These are phyloP conservation scores for Tilletia setariae DNA, from an alignment of 1,284 basidiomycete species.

Conservation along the genomic window DNA sequence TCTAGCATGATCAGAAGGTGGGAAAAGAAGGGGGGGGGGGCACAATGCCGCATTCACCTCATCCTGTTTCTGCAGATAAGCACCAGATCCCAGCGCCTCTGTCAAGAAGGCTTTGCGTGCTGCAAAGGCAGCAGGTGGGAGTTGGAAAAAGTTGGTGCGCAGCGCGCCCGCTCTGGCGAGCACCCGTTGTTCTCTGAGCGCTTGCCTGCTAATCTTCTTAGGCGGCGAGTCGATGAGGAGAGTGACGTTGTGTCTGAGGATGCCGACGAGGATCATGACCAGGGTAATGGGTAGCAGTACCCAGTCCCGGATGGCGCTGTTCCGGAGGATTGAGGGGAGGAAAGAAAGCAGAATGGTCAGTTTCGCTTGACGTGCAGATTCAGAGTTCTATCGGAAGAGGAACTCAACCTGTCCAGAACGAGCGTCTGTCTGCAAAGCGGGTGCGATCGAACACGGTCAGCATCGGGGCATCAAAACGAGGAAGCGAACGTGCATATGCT, in stretches of 20 bases:
- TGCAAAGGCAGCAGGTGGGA: conserved; percentile 40
- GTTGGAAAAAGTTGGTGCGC: conserved; percentile 39
- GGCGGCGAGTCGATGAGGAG: conserved; percentile 78
- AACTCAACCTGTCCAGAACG: conserved; percentile 34
- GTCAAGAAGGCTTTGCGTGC: conserved; percentile 37
- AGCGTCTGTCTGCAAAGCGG: conserved; percentile 29
- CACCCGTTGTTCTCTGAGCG: conserved; percentile 77
- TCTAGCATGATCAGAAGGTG: too few species aligned
- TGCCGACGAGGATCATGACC: conserved; percentile 95
- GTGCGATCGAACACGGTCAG: not conserved
- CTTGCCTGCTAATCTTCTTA: conserved; percentile 72
- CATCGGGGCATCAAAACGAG: not conserved
- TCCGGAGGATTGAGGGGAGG: not conserved
- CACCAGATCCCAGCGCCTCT: conserved; percentile 39
- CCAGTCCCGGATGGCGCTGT: conserved; percentile 57
- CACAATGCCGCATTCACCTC: conserved; percentile 17
- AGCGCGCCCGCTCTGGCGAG: conserved; percentile 37
- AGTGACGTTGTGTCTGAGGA: conserved; percentile 89
- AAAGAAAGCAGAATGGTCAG: not conserved
- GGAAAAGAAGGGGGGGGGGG: not conserved
- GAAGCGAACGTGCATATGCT: not conserved
- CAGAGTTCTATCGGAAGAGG: not conserved
- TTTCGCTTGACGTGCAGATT: too few species aligned
- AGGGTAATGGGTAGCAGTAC: conserved; percentile 93
- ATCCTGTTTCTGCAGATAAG: conserved; percentile 41